phyloP scores from a whole-genome alignment of 352 stramenopile species.

The Pythium brachiatum region DNA sequence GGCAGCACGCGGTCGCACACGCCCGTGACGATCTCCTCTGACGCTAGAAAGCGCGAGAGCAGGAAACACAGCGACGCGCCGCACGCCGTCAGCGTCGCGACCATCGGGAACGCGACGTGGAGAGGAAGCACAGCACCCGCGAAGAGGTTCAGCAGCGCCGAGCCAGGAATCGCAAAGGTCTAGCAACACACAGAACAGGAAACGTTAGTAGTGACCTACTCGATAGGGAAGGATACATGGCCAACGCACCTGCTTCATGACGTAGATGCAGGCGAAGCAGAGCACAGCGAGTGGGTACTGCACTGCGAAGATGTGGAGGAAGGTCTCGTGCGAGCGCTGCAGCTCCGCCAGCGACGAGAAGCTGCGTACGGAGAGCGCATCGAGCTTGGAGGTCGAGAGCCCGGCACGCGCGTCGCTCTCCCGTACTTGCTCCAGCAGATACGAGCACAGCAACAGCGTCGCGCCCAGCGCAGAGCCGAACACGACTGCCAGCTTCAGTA shows the following conservation, averaged over 20 bases:
- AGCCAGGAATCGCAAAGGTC: constrained; percentile 83
- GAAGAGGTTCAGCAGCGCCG: constrained; percentile 73
- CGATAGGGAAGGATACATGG: background rate
- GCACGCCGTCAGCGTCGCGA: constrained; percentile 59
- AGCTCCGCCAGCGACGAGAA: constrained; percentile 63
- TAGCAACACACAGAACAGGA: constrained; percentile 10
- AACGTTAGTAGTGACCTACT: background rate
- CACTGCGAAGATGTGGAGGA: constrained; percentile 53
- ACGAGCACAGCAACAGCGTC: constrained; percentile 36
- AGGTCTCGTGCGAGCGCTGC: constrained; percentile 55
- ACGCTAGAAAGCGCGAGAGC: constrained; percentile 60
- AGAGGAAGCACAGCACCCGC: constrained; percentile 65
- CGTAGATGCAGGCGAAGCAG: constrained; percentile 70
- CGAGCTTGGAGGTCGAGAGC: constrained; percentile 45
- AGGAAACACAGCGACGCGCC: constrained; percentile 74
- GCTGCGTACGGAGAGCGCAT: constrained; percentile 51
- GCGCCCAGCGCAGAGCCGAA: constrained; percentile 33
- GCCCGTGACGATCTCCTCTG: constrained; percentile 51
- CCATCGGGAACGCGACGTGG: constrained; percentile 62
- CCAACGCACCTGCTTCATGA: constrained; percentile 72
- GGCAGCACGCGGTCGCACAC: constrained; percentile 61
- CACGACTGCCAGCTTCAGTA: constrained; percentile 40
- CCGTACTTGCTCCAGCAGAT: constrained; percentile 48
- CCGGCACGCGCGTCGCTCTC: constrained; percentile 38
- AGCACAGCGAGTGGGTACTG: constrained; percentile 65